phyloP scores from a whole-genome alignment of 2,329 filamentous ascomycete species.

The Nemania serpens region DNA sequence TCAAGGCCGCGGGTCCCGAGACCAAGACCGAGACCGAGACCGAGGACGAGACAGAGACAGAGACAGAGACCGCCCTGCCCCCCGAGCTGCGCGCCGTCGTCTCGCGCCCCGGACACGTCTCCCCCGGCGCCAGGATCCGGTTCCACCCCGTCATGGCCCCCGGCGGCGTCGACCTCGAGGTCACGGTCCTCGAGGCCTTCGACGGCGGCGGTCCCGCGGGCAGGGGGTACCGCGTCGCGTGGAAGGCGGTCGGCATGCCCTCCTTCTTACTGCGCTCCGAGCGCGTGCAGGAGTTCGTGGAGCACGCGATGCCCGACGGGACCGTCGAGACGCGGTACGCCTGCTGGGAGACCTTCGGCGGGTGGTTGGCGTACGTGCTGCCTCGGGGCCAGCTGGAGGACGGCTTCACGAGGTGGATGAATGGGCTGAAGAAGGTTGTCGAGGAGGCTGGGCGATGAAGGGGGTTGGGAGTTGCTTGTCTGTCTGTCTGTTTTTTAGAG shows the following conservation, averaged over 20 bases:
- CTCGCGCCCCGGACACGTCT: not conserved
- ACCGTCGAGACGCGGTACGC: conserved; percentile 8
- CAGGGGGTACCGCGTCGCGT: conserved; percentile 20
- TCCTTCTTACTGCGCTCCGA: conserved; percentile 25
- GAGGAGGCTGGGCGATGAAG: conserved; percentile 4
- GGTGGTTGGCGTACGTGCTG: conserved; percentile 15
- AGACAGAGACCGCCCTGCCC: not conserved
- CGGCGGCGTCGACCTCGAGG: conserved; percentile 23
- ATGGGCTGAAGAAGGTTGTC: conserved; percentile 20
- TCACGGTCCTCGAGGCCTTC: conserved; percentile 18
- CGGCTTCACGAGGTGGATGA: conserved; percentile 26
- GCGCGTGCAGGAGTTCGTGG: conserved; percentile 28
- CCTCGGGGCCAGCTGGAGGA: conserved; percentile 20
- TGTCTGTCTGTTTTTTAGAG: too few relatives aligned
- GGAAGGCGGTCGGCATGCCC: conserved; percentile 18
- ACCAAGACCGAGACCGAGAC: too few relatives aligned
- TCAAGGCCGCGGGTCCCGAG: conserved; percentile 5
- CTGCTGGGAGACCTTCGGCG: conserved; percentile 28
- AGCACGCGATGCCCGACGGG: not conserved
- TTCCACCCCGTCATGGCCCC: conserved; percentile 26
- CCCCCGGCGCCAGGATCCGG: conserved; percentile 15
- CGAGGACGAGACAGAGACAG: too few relatives aligned
- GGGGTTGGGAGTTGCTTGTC: too few relatives aligned
- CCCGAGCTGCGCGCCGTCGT: conserved; percentile 6
- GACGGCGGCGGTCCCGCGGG: not conserved